phyloP scores from a whole-genome alignment of 139 green algal species.

The Haematococcus sp. region DNA sequence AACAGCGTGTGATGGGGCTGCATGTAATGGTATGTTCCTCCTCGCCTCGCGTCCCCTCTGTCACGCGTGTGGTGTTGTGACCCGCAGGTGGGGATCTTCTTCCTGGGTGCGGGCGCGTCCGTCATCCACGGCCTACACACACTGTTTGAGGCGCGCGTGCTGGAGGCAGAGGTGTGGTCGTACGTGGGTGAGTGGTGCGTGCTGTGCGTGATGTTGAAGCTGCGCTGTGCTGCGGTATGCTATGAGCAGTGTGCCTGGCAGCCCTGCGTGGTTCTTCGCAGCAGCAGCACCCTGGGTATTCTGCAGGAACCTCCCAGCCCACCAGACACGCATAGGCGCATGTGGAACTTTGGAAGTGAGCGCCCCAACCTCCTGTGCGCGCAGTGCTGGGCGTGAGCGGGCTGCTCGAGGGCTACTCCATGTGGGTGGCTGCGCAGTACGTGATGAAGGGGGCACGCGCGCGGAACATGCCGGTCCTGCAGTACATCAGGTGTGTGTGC shows the following conservation, averaged over 20 bases:
- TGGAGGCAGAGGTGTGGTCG: slow-evolving; percentile 36
- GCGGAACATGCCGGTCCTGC: slow-evolving; percentile 46
- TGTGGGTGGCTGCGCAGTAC: slow-evolving; percentile 68
- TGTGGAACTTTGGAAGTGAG: too few relatives aligned
- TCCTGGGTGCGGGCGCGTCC: slow-evolving; percentile 80
- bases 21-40: too few relatives aligned
- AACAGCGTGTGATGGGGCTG: too few relatives aligned
- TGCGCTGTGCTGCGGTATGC: too few relatives aligned
- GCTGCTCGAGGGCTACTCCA: slow-evolving; percentile 77
- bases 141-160: slow-evolving; percentile 43
- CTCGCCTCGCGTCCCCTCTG: too few relatives aligned
- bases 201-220: too few relatives aligned
- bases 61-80: too few relatives aligned
- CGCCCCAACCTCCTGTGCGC: not conserved
- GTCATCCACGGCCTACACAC: slow-evolving; percentile 76
- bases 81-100: slow-evolving; percentile 89
- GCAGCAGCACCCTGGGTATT: too few relatives aligned
- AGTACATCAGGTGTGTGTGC: slow-evolving; percentile 71
- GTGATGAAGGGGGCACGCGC: slow-evolving; percentile 47
- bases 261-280: too few relatives aligned
- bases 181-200: slow-evolving; percentile 29
- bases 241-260: too few relatives aligned
- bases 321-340: too few relatives aligned
- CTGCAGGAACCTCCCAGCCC: too few relatives aligned
- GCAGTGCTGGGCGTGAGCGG: slow-evolving; percentile 72